Base-by-base conservation (phyloP, 2,329 filamentous ascomycete species). In the Keithomyces neogunnii region DNA sequence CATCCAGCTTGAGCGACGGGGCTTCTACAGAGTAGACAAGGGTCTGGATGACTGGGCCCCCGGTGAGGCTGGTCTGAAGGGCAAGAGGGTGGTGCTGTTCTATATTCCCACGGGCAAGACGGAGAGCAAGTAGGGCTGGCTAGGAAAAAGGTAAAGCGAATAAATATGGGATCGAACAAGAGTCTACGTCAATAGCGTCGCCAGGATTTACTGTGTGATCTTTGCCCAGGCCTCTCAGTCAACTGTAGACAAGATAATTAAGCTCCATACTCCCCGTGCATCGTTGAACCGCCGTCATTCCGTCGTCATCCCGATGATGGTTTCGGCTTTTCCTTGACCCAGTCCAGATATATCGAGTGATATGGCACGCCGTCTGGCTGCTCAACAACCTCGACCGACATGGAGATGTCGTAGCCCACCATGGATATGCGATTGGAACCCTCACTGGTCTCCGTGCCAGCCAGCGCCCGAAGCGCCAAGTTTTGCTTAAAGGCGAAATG, bases 1-100 rank as follows among this genome's bases (percentile, higher is more conserved):
- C 56, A 89, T 97, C 60, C 93, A 97, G 74, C 86, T 97, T 45
- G 92, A 97, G 76, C 80, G 92, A 55, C 89, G 92, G 70, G 92
- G 91, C 1, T 97, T 89, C 72, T 97, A 88, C 75, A 79, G 92
- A 49, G 84, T 95, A 30, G 92, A 97, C 70, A 81, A 81, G 70
- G 75, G 74, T 8, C 67, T 80, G 31, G 64, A 61, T 39, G 69
- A 77, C 61, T 75, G 73, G 66, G 70, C 73, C 51, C 71, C 75
- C 39, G 76, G 73, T 39, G 73, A 75, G 62, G 76, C 78, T 48
- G 69, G 68, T 3, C 60, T 60, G 33, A 74, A 73, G 67, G 71
- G 71, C 30, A 75, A 74, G 54, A 66, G 71, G 53, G 66, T 80
- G 33, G 74, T 82, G 13, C 60, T 82, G 57, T 82, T 82, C 64